Base-by-base conservation (phyloP, 768 basidiomycete species). In the Auriscalpium orientale region DNA sequence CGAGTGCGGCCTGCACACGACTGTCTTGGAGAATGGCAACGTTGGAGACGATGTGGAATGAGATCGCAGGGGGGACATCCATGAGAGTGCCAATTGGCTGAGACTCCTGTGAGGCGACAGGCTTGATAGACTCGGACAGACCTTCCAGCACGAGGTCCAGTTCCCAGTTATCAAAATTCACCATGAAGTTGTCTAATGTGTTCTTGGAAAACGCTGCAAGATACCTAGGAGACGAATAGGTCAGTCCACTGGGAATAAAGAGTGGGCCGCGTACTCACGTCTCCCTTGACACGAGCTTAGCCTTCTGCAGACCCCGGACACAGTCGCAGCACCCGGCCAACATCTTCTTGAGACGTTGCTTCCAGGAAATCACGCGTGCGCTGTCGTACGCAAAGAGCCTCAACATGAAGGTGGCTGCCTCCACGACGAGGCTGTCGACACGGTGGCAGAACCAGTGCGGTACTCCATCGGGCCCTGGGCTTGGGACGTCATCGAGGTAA, bases 401-500 rank as follows among this genome's bases (percentile, higher is more conserved):
- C 38, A 95, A 73, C 49, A 91, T 77, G 71, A 94, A 97, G 0
- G 83, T 84, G 0, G 94, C 91, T 2, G 85, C 81, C 56, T 82
- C 85, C 9, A 78, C 68, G 0, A 80, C 83, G 36, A 80, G 71
- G 9, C 75, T 66, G 35, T 79, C 71, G 4, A 84, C 85, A 38
- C 78, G 76, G 33, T 72, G 67, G 68, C 94, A 97, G 67, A 88
- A 95, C 91, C 91, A 95, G 64, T 97, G 93, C 53, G 79, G 57
- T 34, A 58, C 58, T 46, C 51, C 57, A 21, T 55, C 57, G 2
- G 15, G 22, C 28, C 70, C 60, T 47, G 68, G 66, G 49, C 72
- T 68, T 4, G 74, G 70, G 0, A 76, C 70, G 18, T 67, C 70
- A 70, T 86, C 78, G 10, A 90, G 71, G 65, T 82, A 79, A 12